Conservation (phyloP, 768 basidiomycete species). For the Macrocybe gigantea region DNA sequence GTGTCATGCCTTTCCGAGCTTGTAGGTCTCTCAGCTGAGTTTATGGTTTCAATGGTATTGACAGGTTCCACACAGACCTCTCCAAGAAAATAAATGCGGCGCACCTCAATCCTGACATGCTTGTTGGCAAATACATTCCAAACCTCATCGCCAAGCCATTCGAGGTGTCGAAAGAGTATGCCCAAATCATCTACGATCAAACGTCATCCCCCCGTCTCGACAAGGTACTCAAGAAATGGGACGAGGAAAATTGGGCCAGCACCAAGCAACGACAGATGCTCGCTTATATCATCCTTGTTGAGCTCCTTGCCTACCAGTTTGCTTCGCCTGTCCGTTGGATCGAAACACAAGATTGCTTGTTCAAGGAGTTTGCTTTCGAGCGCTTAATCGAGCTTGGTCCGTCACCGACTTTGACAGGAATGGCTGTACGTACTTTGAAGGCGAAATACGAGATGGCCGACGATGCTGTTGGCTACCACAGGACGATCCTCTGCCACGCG, state of each 20-base stretch:
- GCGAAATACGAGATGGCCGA: constrained; percentile 91
- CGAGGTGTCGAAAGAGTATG: constrained; percentile 78
- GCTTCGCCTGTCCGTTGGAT: constrained; percentile 99
- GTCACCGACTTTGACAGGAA: constrained; percentile 92
- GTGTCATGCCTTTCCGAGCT: constrained; percentile 94
- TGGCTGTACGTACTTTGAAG: constrained; percentile 87
- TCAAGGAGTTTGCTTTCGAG: constrained; percentile 82
- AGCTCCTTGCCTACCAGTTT: constrained; percentile 96
- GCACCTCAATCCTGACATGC: constrained; percentile 90
- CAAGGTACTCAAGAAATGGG: constrained; percentile 93
- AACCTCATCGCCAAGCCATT: constrained; percentile 92
- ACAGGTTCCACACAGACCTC: constrained; percentile 48
- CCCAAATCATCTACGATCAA: constrained; percentile 93
- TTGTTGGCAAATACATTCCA: constrained; percentile 94
- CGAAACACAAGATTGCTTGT: constrained; percentile 94
- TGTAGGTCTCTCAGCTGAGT: constrained; percentile 46
- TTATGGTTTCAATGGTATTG: not conserved
- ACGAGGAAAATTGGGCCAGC: constrained; percentile 82
- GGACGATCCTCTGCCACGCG: constrained; percentile 85
- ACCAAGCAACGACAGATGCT: constrained; percentile 84
- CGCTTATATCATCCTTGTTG: constrained; percentile 94
- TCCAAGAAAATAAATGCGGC: constrained; percentile 96
- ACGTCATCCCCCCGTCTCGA: constrained; percentile 93
- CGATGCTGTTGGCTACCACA: constrained; percentile 72
- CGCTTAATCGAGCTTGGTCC: constrained; percentile 95